Base-by-base conservation (phyloP, 139 green algal genomes). In the Pleodorina starrii region DNA sequence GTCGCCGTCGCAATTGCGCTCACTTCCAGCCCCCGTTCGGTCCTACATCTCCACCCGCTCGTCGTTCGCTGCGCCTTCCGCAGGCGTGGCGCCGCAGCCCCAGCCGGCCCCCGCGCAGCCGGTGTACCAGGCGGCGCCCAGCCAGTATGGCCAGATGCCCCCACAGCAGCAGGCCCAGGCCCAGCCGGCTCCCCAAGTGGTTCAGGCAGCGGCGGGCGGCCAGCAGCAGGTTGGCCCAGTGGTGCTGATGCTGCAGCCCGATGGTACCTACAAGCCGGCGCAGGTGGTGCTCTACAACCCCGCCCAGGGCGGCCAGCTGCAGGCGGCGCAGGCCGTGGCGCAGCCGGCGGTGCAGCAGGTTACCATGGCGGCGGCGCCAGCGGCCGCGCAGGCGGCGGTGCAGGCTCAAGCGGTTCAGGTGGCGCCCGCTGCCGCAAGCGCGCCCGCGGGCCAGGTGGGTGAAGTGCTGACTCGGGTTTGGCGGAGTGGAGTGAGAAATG, bases 191-290 rank as follows among this genome's bases (percentile, higher is more conserved):
- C 29, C 21, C 21, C 10, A 42, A 42, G 59, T 46, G 43, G 60
- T 38, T 23, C 38, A 73, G 40, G 2, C 27, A 38, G 16, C 63
- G 32, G 82, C 44, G 23, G 40, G 27, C 35, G 59, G 12, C 14
- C 46, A 69, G 81, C 35, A 54, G 63, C 83, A 88, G 69, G 44
- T 71, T 23, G 83, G 83, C 32, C 83, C 83, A 1, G 83, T 88
- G 35, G 68, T 88, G 11, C 69, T 88, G 1, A 88, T 88, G 83
- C 68, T 88, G 83, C 83, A 88, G 68, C 83, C 83, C 5, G 83
- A 88, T 46, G 83, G 83, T 10, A 88, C 83, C 10, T 88, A 88
- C 63, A 88, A 88, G 69, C 83, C 83, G 7, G 83, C 83, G 1
- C 83, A 88, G 79, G 66, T 88, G 68, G 46, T 80, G 11, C 83